Evolutionary conservation across 73 alveolate genomes (phyloP).

Genomic region (Tetrahymena thermophila): DNA sequence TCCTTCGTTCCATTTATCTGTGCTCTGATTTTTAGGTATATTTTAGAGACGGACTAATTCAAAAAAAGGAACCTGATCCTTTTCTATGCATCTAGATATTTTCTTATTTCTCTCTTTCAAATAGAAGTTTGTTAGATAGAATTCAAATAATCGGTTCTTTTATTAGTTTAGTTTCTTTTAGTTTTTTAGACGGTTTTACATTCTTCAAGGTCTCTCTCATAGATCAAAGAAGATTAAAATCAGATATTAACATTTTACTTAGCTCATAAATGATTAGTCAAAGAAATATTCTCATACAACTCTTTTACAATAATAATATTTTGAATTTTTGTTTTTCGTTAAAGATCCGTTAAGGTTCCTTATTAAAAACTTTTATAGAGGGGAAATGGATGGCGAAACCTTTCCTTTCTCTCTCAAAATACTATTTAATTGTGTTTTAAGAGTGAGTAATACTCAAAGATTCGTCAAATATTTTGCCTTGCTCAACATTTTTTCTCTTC

Average conservation of each 20-base stretch:
- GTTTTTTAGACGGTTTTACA: not conserved
- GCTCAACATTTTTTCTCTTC: not conserved
- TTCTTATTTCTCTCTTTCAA: not conserved
- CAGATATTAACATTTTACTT: not conserved
- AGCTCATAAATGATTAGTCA: not conserved
- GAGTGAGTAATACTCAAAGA: not conserved
- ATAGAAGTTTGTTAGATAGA: not conserved
- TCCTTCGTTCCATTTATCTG: not conserved
- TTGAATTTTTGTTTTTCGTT: not conserved
- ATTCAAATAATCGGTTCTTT: too few species aligned
- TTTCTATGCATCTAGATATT: not conserved
- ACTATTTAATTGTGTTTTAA: not conserved
- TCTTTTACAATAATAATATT: not conserved
- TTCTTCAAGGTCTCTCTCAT: not conserved
- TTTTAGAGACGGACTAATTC: not conserved
- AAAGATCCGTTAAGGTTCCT: not conserved
- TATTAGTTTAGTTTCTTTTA: too few species aligned
- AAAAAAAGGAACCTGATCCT: slow-evolving; percentile 2
- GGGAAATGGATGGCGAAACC: not conserved
- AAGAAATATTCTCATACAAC: not conserved
- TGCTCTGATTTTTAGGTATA: not conserved
- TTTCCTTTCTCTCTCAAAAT: not conserved
- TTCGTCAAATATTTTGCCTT: not conserved
- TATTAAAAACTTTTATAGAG: not conserved
- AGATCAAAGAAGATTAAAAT: not conserved